phyloP scores from a whole-genome alignment of 2,329 filamentous ascomycete genomes.

The Akanthomyces lecanii region DNA sequence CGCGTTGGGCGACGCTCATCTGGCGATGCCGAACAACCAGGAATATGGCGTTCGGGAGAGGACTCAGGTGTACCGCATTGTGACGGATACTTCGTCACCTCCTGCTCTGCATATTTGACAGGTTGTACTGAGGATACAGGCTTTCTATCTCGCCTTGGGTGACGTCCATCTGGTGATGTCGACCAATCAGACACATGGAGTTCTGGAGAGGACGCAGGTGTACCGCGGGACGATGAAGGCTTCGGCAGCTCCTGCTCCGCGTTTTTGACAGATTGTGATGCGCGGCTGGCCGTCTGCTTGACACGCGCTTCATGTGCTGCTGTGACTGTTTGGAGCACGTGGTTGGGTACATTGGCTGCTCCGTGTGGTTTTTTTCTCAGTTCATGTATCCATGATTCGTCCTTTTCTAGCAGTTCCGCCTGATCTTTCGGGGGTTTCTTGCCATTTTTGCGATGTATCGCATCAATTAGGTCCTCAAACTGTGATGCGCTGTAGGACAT shows the following conservation, averaged over 20 bases:
- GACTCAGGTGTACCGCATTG: background rate
- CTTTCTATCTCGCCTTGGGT: constrained; percentile 1
- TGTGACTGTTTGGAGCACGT: constrained; percentile 32
- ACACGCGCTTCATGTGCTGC: constrained; percentile 10
- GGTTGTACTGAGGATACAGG: constrained; percentile 20
- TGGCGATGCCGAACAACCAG: constrained; percentile 25
- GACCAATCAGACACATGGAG: constrained; percentile 23
- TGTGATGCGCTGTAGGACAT: constrained; percentile 15
- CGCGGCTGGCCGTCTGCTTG: background rate
- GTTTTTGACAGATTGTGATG: background rate
- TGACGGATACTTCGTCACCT: too few relatives aligned
- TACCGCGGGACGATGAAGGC: background rate
- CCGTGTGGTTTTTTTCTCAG: constrained; percentile 24
- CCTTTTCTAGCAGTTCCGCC: constrained; percentile 30
- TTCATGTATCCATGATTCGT: constrained; percentile 35
- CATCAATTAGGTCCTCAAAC: constrained; percentile 21
- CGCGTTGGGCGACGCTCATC: background rate
- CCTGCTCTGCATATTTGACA: too few relatives aligned
- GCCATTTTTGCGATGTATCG: constrained; percentile 27
- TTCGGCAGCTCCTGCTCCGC: background rate
- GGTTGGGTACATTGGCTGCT: constrained; percentile 31
- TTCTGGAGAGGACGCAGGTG: constrained; percentile 16
- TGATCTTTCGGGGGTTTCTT: constrained; percentile 38
- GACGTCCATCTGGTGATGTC: constrained; percentile 20
- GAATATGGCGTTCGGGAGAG: constrained; percentile 18